These are phyloP conservation scores for Leccinum uliginosum DNA, from an alignment of 768 basidiomycete species.

Conservation along the genomic window DNA sequence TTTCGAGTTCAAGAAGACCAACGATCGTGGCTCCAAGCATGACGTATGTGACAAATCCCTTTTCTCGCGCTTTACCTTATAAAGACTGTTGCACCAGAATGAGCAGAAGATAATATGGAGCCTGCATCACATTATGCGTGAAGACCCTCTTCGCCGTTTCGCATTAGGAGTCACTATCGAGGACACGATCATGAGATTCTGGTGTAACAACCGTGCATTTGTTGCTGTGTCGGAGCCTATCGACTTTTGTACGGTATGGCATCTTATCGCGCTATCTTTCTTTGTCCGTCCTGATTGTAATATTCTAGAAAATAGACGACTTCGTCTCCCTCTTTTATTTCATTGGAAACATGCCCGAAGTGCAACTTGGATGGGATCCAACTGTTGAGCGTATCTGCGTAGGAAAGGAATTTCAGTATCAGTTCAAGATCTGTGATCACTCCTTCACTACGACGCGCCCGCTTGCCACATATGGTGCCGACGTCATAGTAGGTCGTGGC, in stretches of 20 bases:
- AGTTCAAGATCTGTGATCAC: not conserved
- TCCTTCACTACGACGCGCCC: not conserved
- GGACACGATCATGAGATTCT: conserved; percentile 18
- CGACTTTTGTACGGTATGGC: not conserved
- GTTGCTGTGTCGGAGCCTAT: not conserved
- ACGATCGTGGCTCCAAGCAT: too few species aligned
- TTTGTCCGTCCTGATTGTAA: not conserved
- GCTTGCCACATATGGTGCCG: conserved; percentile 2
- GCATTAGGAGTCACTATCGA: too few species aligned
- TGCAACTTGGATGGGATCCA: conserved; percentile 10
- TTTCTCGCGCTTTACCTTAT: too few species aligned
- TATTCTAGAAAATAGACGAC: not conserved
- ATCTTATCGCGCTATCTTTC: not conserved
- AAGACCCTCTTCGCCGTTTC: too few species aligned
- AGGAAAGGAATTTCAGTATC: not conserved
- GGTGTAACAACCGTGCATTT: conserved; percentile 13
- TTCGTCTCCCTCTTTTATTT: conserved; percentile 8
- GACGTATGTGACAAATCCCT: too few species aligned
- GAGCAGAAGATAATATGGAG: conserved; percentile 24
- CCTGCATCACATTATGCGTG: conserved; percentile 5
- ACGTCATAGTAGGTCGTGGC: not conserved
- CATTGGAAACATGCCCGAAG: not conserved
- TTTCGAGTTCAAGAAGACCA: too few species aligned
- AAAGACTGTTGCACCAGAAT: conserved; percentile 2
- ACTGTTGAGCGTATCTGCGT: not conserved